These are phyloP conservation scores for Wallacemonas sp. DNA, from an alignment of 208 protist genomes.

Conservation along the genomic window DNA sequence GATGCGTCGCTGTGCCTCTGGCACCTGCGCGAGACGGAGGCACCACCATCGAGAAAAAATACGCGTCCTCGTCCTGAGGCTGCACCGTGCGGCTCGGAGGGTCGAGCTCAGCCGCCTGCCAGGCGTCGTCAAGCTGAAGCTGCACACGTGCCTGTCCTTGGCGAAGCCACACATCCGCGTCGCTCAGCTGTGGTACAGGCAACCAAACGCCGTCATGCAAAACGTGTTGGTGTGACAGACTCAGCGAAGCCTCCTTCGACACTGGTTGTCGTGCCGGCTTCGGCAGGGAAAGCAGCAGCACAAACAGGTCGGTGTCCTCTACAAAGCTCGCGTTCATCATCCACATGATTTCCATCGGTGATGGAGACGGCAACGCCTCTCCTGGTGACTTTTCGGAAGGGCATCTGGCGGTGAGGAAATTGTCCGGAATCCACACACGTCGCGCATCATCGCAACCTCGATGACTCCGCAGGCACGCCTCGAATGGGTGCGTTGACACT, in stretches of 20 bases:
- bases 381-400: too few species aligned
- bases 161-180: background rate
- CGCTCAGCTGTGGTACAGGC: background rate
- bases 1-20: background rate
- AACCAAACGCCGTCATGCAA: conserved; percentile 14
- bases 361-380: too few species aligned
- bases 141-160: background rate
- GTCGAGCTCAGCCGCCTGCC: background rate
- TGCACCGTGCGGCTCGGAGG: background rate
- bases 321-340: conserved; percentile 55
- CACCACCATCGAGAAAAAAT: background rate
- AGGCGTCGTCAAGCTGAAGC: conserved; percentile 1
- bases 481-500: too few species aligned
- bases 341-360: too few species aligned
- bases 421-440: background rate
- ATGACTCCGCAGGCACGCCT: too few species aligned
- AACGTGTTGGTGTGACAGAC: too few species aligned
- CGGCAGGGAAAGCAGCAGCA: conserved; percentile 53
- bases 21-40: background rate
- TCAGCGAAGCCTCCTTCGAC: too few species aligned
- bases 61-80: background rate
- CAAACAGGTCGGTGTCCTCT: conserved; percentile 65
- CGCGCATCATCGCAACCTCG: background rate
- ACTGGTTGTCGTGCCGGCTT: too few species aligned
- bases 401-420: too few species aligned